Conservation (phyloP, 345 rosid genomes). For the Eucalyptus tenuipes region DNA sequence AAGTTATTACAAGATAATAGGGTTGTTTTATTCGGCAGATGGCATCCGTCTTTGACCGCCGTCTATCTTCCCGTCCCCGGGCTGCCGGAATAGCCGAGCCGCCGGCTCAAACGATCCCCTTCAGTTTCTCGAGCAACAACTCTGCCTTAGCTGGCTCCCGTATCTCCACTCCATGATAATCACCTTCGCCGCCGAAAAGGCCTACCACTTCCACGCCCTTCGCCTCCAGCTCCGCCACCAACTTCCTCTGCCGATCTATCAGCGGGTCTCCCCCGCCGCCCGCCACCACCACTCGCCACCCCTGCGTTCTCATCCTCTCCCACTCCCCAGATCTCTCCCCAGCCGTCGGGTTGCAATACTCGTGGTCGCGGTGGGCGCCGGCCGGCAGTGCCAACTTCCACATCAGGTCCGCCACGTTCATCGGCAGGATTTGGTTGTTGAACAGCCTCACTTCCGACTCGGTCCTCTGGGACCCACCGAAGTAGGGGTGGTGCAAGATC, state of each 20-base stretch:
- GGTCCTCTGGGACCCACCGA: constrained; percentile 16
- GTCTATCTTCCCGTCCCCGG: not conserved
- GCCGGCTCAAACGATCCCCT: not conserved
- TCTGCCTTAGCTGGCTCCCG: not conserved
- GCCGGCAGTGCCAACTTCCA: constrained; percentile 27
- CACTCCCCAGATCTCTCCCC: not conserved
- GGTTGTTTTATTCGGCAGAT: not conserved
- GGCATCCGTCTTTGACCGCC: not conserved
- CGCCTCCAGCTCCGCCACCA: constrained; percentile 1
- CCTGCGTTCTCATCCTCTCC: not conserved
- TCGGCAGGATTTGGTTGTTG: constrained; percentile 3
- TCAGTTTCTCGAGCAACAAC: not conserved
- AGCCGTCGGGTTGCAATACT: constrained; percentile 16
- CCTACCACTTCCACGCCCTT: constrained; percentile 9
- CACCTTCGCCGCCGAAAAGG: not conserved
- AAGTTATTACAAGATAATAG: not conserved
- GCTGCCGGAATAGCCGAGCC: not conserved
- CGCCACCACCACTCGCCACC: constrained; percentile 5
- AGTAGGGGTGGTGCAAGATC: constrained; percentile 19
- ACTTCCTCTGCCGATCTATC: constrained; percentile 13
- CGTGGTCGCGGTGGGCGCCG: constrained; percentile 23
- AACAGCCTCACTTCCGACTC: constrained; percentile 5
- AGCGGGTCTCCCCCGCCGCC: constrained; percentile 7
- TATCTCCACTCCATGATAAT: not conserved
- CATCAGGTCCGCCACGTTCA: constrained; percentile 8